phyloP scores from a whole-genome alignment of 2,329 filamentous ascomycete species.

The Incumbomyces lentus region DNA sequence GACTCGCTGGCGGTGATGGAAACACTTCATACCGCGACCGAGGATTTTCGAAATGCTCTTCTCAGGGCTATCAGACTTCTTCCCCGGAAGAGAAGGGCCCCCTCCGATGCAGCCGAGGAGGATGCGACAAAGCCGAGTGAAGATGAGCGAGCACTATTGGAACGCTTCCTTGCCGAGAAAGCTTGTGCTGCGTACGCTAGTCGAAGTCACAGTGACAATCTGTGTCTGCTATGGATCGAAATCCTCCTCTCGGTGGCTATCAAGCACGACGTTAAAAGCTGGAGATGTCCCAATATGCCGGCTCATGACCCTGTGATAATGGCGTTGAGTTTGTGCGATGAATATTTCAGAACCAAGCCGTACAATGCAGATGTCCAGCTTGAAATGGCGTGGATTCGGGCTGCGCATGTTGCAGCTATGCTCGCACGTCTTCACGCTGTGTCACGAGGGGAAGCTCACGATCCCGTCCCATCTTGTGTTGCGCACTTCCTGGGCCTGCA shows the following conservation, averaged over 20 bases:
- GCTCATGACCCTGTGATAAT: slow-evolving; percentile 4
- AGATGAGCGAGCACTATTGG: slow-evolving; percentile 8
- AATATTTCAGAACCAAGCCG: background rate
- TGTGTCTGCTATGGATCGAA: slow-evolving; percentile 13
- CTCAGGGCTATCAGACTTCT: background rate
- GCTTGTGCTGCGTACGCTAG: background rate
- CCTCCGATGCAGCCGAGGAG: background rate
- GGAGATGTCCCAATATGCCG: slow-evolving; percentile 1
- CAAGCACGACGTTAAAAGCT: slow-evolving; percentile 13
- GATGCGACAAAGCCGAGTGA: slow-evolving; percentile 3
- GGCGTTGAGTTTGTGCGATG: slow-evolving; percentile 5
- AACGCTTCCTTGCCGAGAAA: slow-evolving; percentile 6
- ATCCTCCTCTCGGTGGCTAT: slow-evolving; percentile 9
- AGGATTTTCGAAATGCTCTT: slow-evolving; percentile 3
- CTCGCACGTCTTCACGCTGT: background rate
- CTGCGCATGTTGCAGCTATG: slow-evolving; percentile 9
- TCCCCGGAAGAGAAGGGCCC: background rate
- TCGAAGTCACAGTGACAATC: slow-evolving; percentile 5
- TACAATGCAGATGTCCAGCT: background rate
- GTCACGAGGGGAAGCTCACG: background rate
- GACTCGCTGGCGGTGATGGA: background rate
- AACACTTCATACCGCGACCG: background rate
- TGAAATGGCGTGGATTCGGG: slow-evolving; percentile 4
- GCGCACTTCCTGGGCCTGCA: background rate
- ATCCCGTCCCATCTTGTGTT: background rate